These are phyloP conservation scores for Phanerochaete carnosa DNA, from an alignment of 768 basidiomycete genomes.

Conservation along the genomic window DNA sequence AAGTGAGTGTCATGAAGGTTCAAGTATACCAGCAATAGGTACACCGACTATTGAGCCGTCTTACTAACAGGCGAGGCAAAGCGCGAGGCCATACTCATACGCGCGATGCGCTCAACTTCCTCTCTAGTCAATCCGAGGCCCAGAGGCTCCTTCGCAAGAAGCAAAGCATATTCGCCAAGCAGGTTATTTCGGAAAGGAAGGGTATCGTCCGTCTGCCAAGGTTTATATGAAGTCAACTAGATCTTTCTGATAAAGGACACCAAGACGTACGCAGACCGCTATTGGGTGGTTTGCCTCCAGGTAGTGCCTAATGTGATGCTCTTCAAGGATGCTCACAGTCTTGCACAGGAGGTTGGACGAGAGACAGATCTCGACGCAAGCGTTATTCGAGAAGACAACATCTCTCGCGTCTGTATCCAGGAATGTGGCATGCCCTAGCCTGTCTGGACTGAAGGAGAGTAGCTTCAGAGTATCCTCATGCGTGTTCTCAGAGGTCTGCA, in stretches of 20 bases:
- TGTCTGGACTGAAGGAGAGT: conserved; percentile 58
- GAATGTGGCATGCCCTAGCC: conserved; percentile 83
- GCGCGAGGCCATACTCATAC: conserved; percentile 53
- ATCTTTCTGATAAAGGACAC: not conserved
- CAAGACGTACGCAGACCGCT: conserved; percentile 64
- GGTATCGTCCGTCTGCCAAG: conserved; percentile 66
- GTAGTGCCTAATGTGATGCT: conserved; percentile 72
- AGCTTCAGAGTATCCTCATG: conserved; percentile 56
- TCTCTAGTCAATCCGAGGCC: conserved; percentile 65
- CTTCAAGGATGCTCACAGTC: conserved; percentile 60
- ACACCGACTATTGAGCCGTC: too few species aligned
- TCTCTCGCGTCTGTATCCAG: conserved; percentile 56
- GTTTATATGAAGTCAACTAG: not conserved
- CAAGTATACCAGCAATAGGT: too few species aligned
- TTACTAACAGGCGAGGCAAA: conserved; percentile 28
- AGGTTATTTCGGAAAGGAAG: conserved; percentile 76
- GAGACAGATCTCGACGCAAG: conserved; percentile 77
- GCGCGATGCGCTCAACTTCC: conserved; percentile 54
- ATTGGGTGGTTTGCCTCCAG: conserved; percentile 63
- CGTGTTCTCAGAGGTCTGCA: conserved; percentile 47
- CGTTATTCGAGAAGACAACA: conserved; percentile 52
- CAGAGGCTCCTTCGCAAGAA: conserved; percentile 66
- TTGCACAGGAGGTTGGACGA: conserved; percentile 79
- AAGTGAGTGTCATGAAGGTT: too few species aligned
- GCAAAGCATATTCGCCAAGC: conserved; percentile 73